A percentile compares a stretch with the other conserved stretches of the same genome.
Conservation (phyloP, 2,329 filamentous ascomycete genomes). For the Botrytis porri region DNA sequence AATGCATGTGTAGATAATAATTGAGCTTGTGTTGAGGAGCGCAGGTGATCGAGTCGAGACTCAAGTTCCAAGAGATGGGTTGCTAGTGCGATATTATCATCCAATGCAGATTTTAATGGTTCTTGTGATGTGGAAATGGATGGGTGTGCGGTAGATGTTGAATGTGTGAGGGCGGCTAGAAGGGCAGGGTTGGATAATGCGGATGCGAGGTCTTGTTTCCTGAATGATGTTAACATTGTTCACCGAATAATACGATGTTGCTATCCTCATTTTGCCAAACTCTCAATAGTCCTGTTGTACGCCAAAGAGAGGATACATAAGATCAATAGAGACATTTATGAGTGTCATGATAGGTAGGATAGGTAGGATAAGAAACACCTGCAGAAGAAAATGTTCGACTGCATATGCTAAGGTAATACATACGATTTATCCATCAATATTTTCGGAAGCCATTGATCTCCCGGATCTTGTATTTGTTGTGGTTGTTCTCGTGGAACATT, state of each 20-base stretch:
- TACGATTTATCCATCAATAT: slow-evolving; percentile 80
- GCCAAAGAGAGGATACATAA: not conserved
- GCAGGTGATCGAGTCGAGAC: slow-evolving; percentile 54
- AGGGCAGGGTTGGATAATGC: slow-evolving; percentile 63
- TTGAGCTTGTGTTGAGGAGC: slow-evolving; percentile 72
- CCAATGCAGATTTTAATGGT: slow-evolving; percentile 61
- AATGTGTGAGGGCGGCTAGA: slow-evolving; percentile 71
- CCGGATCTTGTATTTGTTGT: slow-evolving; percentile 52
- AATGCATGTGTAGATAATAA: slow-evolving; percentile 80
- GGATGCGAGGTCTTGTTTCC: slow-evolving; percentile 74
- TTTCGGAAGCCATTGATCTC: slow-evolving; percentile 75
- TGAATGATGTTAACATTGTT: slow-evolving; percentile 39
- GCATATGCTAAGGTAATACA: slow-evolving; percentile 35
- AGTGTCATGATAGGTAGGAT: slow-evolving; percentile 6
- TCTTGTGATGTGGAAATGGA: slow-evolving; percentile 65
- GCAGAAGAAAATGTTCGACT: not conserved
- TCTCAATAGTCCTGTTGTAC: not conserved
- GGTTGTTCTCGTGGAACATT: slow-evolving; percentile 20
- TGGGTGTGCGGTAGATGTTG: slow-evolving; percentile 65
- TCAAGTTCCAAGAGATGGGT: slow-evolving; percentile 60
- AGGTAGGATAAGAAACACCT: slow-evolving; percentile 1
- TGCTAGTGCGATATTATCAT: slow-evolving; percentile 70
- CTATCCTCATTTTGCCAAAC: not conserved
- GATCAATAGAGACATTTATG: not conserved
- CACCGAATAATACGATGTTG: not conserved